These are phyloP conservation scores for Candida buenavistaensis DNA, from an alignment of 1,139 yeast species.

Conservation along the genomic window DNA sequence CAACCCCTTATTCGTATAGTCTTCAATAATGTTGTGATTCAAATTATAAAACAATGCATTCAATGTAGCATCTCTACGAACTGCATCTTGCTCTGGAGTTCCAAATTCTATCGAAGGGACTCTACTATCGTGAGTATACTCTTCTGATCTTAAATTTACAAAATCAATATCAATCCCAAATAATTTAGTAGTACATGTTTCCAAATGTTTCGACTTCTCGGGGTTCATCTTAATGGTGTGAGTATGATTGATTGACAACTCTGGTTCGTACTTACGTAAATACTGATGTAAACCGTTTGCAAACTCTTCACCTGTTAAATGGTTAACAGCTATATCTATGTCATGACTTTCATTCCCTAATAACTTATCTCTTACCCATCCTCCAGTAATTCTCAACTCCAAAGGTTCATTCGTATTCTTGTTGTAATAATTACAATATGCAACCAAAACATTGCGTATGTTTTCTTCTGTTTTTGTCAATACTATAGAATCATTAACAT, in stretches of 20 bases:
- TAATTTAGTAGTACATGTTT: constrained; percentile 89
- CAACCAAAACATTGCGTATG: constrained; percentile 47
- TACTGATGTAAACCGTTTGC: constrained; percentile 65
- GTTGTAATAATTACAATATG: constrained; percentile 41
- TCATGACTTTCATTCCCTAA: constrained; percentile 81
- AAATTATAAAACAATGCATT: constrained; percentile 89
- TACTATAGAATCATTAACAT: constrained; percentile 23
- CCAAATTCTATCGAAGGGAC: constrained; percentile 81
- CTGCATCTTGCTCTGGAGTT: constrained; percentile 88
- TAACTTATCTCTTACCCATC: constrained; percentile 97
- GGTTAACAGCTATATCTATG: constrained; percentile 86
- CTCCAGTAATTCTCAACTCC: constrained; percentile 87
- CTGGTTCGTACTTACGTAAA: constrained; percentile 44
- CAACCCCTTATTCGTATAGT: constrained; percentile 75
- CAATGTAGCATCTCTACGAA: constrained; percentile 90
- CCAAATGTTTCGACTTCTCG: constrained; percentile 91
- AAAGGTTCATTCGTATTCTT: constrained; percentile 18
- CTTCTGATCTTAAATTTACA: constrained; percentile 87
- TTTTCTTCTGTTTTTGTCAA: constrained; percentile 50
- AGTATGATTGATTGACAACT: constrained; percentile 48
- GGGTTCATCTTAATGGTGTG: constrained; percentile 92
- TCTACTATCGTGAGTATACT: constrained; percentile 76
- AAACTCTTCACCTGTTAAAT: constrained; percentile 81
- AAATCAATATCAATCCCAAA: constrained; percentile 85
- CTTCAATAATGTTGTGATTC: constrained; percentile 68